Conservation (phyloP, 345 rosid genomes). For the Erodium maritimum region DNA sequence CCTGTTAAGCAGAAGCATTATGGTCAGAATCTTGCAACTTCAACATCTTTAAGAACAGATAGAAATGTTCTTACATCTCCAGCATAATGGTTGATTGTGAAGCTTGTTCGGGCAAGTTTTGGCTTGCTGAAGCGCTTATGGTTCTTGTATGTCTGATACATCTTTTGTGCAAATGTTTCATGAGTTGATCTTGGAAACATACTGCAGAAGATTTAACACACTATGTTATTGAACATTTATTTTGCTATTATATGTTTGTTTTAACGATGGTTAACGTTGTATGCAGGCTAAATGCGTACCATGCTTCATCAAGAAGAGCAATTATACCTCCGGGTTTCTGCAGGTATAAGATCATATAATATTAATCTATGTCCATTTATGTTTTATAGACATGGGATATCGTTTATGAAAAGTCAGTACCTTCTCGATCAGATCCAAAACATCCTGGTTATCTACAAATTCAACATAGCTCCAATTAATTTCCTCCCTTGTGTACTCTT, state of each 20-base stretch:
- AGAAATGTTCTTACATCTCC: constrained; percentile 50
- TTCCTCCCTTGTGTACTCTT: constrained; percentile 89
- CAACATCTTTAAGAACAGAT: neutral
- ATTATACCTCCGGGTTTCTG: constrained; percentile 21
- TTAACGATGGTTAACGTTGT: neutral
- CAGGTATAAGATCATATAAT: neutral
- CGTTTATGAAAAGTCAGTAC: constrained; percentile 17
- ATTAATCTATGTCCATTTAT: no score
- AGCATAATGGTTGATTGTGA: constrained; percentile 80
- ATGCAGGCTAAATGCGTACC: constrained; percentile 6
- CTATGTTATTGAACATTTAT: neutral
- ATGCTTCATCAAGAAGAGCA: constrained; percentile 20
- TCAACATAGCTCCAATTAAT: constrained; percentile 95
- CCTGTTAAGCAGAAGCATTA: constrained; percentile 32
- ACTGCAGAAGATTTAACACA: constrained; percentile 23
- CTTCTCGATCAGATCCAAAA: constrained; percentile 89
- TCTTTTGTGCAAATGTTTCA: constrained; percentile 88
- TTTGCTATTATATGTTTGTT: neutral
- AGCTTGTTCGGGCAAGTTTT: constrained; percentile 87
- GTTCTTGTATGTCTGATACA: constrained; percentile 78
- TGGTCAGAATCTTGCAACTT: neutral
- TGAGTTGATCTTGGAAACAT: constrained; percentile 99
- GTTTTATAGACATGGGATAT: neutral
- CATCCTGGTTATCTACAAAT: constrained; percentile 96
- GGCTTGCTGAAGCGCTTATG: constrained; percentile 95